A percentile compares a stretch with the other conserved stretches of the same genome.
Evolutionary conservation across 1,284 basidiomycete species (phyloP).

Genomic region (Takashimella koratensis): DNA sequence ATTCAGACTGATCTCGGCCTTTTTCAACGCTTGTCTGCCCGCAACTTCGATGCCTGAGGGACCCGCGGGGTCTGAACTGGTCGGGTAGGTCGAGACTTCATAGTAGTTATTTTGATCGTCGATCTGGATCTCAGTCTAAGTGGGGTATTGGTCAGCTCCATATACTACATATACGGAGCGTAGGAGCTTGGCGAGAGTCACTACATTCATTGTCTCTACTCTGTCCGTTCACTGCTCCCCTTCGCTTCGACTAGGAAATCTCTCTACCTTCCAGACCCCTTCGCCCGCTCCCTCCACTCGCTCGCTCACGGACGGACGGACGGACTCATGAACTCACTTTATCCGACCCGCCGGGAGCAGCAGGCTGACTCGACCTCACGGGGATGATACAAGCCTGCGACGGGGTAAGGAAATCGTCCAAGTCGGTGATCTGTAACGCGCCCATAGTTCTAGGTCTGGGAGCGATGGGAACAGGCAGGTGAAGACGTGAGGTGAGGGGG

Average conservation of each 20-base stretch:
- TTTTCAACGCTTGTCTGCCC: slow-evolving; percentile 64
- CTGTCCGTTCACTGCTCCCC: too few species aligned
- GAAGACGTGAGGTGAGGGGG: slow-evolving; percentile 9
- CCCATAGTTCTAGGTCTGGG: too few species aligned
- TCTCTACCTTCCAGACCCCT: too few species aligned
- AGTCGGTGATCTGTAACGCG: slow-evolving; percentile 71
- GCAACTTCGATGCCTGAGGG: slow-evolving; percentile 8
- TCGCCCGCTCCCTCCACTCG: too few species aligned
- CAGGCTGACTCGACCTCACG: slow-evolving; percentile 50
- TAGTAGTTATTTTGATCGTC: slow-evolving; percentile 56
- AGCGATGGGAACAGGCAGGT: too few species aligned
- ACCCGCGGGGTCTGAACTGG: slow-evolving; percentile 21
- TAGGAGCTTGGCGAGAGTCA: not conserved
- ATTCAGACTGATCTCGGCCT: slow-evolving; percentile 91
- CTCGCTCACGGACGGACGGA: too few species aligned
- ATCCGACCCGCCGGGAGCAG: too few species aligned
- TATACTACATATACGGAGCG: too few species aligned
- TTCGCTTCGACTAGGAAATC: too few species aligned
- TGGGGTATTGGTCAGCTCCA: slow-evolving; percentile 1
- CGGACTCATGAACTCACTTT: too few species aligned
- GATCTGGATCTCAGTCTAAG: slow-evolving; percentile 77
- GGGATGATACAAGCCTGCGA: slow-evolving; percentile 98
- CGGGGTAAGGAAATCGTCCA: slow-evolving; percentile 97
- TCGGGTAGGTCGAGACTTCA: slow-evolving; percentile 41
- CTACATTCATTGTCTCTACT: too few species aligned